These are phyloP conservation scores for Lachnellula cervina DNA, from an alignment of 2,329 filamentous ascomycete species.

Conservation along the genomic window DNA sequence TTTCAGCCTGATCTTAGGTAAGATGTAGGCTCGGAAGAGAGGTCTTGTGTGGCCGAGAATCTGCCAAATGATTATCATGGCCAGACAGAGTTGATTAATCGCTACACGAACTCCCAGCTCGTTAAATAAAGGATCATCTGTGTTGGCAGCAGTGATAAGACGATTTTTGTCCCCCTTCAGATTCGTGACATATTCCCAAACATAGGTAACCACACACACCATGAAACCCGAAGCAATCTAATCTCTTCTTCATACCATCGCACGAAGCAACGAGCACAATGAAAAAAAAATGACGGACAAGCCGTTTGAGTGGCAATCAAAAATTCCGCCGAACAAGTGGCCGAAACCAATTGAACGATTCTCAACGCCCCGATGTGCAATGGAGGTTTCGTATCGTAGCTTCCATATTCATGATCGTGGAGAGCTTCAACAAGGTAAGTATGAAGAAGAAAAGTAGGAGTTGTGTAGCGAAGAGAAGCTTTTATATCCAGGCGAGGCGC, in stretches of 20 bases:
- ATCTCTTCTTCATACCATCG: slow-evolving; percentile 20
- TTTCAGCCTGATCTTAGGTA: too few species aligned
- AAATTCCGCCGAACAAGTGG: slow-evolving; percentile 45
- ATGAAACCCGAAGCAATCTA: neutral
- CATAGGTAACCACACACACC: too few species aligned
- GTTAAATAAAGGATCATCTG: too few species aligned
- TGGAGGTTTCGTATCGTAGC: neutral
- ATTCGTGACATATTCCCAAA: too few species aligned
- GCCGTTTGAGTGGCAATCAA: slow-evolving; percentile 38
- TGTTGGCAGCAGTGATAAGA: too few species aligned
- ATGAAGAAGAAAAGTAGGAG: slow-evolving; percentile 9
- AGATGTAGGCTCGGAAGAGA: too few species aligned
- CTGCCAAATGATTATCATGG: too few species aligned
- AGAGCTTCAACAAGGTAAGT: slow-evolving; percentile 10
- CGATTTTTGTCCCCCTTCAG: too few species aligned
- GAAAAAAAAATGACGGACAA: slow-evolving; percentile 16
- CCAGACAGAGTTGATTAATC: too few species aligned
- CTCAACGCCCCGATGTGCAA: neutral
- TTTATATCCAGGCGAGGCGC: neutral
- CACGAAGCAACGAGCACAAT: slow-evolving; percentile 15
- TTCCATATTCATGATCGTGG: neutral
- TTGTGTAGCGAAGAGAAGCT: neutral
- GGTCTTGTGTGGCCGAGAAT: too few species aligned
- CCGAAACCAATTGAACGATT: slow-evolving; percentile 33
- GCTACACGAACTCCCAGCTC: too few species aligned